phyloP scores from a whole-genome alignment of 441 rosid genomes.

The California macrophylla region DNA sequence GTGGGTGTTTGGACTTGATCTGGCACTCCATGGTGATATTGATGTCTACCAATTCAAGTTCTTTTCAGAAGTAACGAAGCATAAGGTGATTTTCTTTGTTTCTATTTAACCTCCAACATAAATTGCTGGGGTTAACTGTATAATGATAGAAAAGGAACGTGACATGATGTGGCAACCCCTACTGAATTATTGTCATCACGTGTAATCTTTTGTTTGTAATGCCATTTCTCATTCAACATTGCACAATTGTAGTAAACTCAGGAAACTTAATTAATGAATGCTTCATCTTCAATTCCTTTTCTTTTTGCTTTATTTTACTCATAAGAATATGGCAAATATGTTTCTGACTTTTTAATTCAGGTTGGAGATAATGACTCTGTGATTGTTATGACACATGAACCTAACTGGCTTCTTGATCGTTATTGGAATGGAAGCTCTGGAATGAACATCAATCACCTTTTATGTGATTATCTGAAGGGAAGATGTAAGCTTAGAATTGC shows the following conservation, averaged over 20 bases:
- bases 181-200: background rate
- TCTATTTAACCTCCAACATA: background rate
- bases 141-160: background rate
- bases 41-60: constrained; percentile 97
- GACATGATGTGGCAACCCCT: background rate
- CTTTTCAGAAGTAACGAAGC: constrained; percentile 60
- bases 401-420: constrained; percentile 97
- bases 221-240: background rate
- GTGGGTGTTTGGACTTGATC: constrained; percentile 99
- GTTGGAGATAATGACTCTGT: constrained; percentile 70
- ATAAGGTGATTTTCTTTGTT: constrained; percentile 43
- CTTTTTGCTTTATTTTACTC: background rate
- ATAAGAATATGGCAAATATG: background rate
- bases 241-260: background rate
- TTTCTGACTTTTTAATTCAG: constrained; percentile 29
- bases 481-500: constrained; percentile 93
- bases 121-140: background rate
- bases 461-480: constrained; percentile 70
- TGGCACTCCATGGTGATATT: constrained; percentile 94
- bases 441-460: constrained; percentile 71
- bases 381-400: constrained; percentile 88
- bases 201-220: background rate
- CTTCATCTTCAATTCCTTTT: background rate
- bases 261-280: background rate
- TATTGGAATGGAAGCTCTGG: constrained; percentile 77